phyloP scores from a whole-genome alignment of 306 rosid genomes.

The Rubus idaeus region DNA sequence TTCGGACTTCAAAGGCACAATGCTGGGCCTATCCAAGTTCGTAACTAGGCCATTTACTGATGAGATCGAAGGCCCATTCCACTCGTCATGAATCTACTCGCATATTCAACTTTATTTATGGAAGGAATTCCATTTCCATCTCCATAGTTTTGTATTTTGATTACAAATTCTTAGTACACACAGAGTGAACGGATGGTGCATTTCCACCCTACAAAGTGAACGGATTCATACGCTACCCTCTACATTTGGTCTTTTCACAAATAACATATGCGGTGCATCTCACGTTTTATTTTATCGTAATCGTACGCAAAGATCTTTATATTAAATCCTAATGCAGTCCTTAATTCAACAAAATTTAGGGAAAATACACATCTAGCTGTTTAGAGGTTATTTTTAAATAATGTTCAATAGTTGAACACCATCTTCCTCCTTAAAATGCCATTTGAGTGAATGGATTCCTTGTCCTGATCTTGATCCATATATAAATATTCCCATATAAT shows the following conservation, averaged over 20 bases:
- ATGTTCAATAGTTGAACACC: not conserved
- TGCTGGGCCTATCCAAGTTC: not conserved
- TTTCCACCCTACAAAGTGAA: not conserved
- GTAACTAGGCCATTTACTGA: not conserved
- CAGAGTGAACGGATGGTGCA: not conserved
- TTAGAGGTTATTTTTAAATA: not conserved
- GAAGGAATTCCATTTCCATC: too few relatives aligned
- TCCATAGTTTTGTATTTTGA: not conserved
- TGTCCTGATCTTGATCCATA: constrained; percentile 21
- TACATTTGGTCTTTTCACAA: not conserved
- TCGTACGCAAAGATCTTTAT: not conserved
- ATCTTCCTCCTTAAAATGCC: constrained; percentile 15
- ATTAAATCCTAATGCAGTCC: too few relatives aligned
- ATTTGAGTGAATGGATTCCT: constrained; percentile 25
- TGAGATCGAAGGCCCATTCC: not conserved
- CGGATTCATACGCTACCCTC: not conserved
- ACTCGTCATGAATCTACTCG: not conserved
- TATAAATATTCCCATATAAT: constrained; percentile 9
- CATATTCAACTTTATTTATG: not conserved
- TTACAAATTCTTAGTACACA: not conserved
- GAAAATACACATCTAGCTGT: not conserved
- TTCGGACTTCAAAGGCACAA: not conserved
- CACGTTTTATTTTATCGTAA: not conserved
- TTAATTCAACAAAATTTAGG: too few relatives aligned
- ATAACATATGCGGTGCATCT: not conserved